A percentile compares a stretch with the other conserved stretches of the same genome.
Conservation (phyloP, 2,329 filamentous ascomycete genomes). For the Aspergillus cejpii region DNA sequence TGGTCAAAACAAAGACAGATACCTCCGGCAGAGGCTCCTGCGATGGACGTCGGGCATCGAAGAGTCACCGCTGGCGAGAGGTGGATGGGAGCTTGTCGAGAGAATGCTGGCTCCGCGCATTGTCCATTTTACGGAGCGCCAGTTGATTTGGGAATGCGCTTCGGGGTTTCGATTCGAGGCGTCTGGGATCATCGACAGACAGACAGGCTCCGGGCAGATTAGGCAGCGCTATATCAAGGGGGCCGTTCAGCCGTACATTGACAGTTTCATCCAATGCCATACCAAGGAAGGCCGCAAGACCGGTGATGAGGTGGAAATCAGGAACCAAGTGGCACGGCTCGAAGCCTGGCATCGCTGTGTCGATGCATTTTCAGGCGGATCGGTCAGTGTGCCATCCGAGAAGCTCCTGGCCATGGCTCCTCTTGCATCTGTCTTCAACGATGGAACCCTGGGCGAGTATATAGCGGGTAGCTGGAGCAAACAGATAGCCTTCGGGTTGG, state of each 20-base stretch:
- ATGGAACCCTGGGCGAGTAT: not conserved
- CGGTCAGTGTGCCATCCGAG: not conserved
- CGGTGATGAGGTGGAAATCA: not conserved
- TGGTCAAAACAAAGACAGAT: not conserved
- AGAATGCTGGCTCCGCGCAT: not conserved
- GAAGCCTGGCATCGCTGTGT: not conserved
- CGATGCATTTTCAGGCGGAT: not conserved
- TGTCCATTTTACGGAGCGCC: not conserved
- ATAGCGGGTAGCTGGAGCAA: not conserved
- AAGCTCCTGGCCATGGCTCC: not conserved
- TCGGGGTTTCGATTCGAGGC: not conserved
- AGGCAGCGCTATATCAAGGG: not conserved
- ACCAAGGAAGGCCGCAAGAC: not conserved
- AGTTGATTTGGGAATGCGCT: not conserved
- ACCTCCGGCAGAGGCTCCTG: not conserved
- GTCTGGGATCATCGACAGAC: not conserved
- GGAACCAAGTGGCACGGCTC: not conserved
- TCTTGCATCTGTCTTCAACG: not conserved
- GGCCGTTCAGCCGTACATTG: not conserved
- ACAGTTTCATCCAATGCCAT: not conserved
- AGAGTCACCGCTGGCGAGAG: not conserved
- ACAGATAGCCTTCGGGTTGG: not conserved
- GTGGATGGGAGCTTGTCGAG: not conserved
- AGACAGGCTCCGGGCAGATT: not conserved
- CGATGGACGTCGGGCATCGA: not conserved